Percentiles rank a stretch among this genome's conserved stretches.
Evolutionary conservation across 2,329 filamentous ascomycete species (phyloP).

Genomic region (Fonsecaea pedrosoi): DNA sequence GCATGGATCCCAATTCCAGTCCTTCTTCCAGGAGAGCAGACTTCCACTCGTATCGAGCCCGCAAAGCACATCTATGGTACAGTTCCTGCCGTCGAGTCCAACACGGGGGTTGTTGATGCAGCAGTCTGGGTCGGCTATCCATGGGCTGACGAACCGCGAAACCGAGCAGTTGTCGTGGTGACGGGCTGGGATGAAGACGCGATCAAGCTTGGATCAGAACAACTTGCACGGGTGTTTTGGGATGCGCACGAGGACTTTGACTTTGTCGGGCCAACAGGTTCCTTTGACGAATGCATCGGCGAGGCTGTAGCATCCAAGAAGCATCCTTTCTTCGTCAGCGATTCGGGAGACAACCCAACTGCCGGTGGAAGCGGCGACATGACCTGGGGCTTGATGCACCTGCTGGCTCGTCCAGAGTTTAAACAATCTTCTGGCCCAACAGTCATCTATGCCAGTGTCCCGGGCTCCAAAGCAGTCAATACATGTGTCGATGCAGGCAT

Average conservation of each 20-base stretch:
- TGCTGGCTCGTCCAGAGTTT: constrained; percentile 14
- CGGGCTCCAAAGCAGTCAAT: constrained; percentile 6
- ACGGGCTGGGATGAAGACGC: constrained; percentile 4
- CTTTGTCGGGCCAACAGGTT: constrained; percentile 15
- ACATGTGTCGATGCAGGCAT: constrained; percentile 14
- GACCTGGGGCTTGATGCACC: constrained; percentile 19
- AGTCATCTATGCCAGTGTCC: constrained; percentile 16
- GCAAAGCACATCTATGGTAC: constrained; percentile 16
- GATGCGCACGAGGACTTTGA: constrained; percentile 13
- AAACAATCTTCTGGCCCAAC: constrained; percentile 4
- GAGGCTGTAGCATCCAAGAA: constrained; percentile 12
- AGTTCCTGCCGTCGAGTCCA: neutral
- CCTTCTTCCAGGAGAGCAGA: constrained; percentile 20
- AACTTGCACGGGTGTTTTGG: constrained; percentile 11
- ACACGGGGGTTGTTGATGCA: constrained; percentile 6
- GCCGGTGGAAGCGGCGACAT: constrained; percentile 18
- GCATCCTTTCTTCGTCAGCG: constrained; percentile 19
- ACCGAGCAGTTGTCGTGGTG: constrained; percentile 15
- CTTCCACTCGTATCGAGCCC: constrained; percentile 14
- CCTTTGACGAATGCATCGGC: constrained; percentile 13
- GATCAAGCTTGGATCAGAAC: constrained; percentile 5
- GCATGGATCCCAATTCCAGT: constrained; percentile 15
- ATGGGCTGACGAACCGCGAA: constrained; percentile 19
- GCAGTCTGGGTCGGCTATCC: constrained; percentile 21
- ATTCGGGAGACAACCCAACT: constrained; percentile 17